Percentiles rank a stretch among this genome's conserved stretches.
These are phyloP conservation scores for Daldinia eschscholtzii DNA, from an alignment of 2,329 filamentous ascomycete genomes.

Conservation along the genomic window DNA sequence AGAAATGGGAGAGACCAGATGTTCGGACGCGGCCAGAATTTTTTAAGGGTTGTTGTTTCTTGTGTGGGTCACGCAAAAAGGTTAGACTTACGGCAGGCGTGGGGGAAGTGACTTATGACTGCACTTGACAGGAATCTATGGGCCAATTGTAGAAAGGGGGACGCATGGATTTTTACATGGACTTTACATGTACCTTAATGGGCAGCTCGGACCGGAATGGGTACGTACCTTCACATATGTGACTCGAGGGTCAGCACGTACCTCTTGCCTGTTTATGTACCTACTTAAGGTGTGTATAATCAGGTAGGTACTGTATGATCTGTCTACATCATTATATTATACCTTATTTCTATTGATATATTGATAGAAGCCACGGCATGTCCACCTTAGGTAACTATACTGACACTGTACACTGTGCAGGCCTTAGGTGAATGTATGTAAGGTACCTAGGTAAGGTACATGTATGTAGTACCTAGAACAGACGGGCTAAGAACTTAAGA, in stretches of 20 bases:
- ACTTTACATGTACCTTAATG: too few relatives aligned
- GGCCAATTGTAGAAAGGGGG: slow-evolving; percentile 41
- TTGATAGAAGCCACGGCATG: neutral
- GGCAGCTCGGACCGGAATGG: neutral
- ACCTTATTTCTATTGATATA: neutral
- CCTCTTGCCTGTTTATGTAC: neutral
- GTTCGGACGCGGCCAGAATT: slow-evolving; percentile 53
- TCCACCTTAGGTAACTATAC: neutral
- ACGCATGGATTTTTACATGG: neutral
- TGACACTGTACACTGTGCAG: neutral
- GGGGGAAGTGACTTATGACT: slow-evolving; percentile 36
- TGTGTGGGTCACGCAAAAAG: slow-evolving; percentile 48
- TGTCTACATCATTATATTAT: neutral
- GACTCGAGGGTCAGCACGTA: too few relatives aligned
- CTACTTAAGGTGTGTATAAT: neutral
- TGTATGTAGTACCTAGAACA: too few relatives aligned
- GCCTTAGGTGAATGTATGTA: neutral
- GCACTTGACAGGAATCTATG: slow-evolving; percentile 34
- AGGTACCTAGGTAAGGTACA: neutral
- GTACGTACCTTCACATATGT: slow-evolving; percentile 30
- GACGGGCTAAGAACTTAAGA: too few relatives aligned
- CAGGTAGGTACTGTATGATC: neutral
- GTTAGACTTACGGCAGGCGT: slow-evolving; percentile 49
- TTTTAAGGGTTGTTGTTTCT: slow-evolving; percentile 54
- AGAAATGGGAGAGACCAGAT: slow-evolving; percentile 50